phyloP scores from a whole-genome alignment of 1,284 basidiomycete genomes.

The Paramarasmius palmivorus region DNA sequence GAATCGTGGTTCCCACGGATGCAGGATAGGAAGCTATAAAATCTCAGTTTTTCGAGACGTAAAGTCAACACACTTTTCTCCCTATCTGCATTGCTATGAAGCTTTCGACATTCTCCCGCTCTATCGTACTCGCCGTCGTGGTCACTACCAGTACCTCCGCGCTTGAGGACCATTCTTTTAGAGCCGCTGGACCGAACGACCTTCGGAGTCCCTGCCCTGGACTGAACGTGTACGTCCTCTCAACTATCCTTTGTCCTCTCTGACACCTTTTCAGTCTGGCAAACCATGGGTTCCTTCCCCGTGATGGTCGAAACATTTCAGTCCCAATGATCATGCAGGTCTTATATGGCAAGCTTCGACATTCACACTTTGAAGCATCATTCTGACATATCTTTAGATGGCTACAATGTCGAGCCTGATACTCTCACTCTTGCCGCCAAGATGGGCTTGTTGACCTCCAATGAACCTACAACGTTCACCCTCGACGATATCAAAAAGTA shows the following conservation, averaged over 20 bases:
- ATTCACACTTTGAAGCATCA: background rate
- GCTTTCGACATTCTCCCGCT: background rate
- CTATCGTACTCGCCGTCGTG: background rate
- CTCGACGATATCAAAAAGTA: slow-evolving; percentile 17
- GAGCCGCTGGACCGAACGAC: slow-evolving; percentile 15
- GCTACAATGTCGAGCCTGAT: slow-evolving; percentile 3
- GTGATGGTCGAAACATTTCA: slow-evolving; percentile 19
- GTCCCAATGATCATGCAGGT: slow-evolving; percentile 16
- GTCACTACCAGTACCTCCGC: background rate
- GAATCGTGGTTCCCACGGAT: too few relatives aligned
- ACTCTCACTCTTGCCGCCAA: slow-evolving; percentile 14
- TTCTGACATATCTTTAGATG: background rate
- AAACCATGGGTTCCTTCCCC: slow-evolving; percentile 22
- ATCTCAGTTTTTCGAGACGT: too few relatives aligned
- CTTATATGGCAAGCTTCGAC: slow-evolving; percentile 6
- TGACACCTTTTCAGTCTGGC: slow-evolving; percentile 14
- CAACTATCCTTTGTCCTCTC: background rate
- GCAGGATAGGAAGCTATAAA: too few relatives aligned
- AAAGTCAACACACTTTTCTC: too few relatives aligned
- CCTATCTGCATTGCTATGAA: too few relatives aligned
- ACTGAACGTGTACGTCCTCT: slow-evolving; percentile 18
- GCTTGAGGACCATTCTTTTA: background rate
- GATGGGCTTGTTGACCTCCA: slow-evolving; percentile 15
- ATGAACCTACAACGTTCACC: slow-evolving; percentile 6
- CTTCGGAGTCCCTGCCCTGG: slow-evolving; percentile 21